These are phyloP conservation scores for Ampelomyces quisqualis DNA, from an alignment of 2,329 filamentous ascomycete species.

Conservation along the genomic window DNA sequence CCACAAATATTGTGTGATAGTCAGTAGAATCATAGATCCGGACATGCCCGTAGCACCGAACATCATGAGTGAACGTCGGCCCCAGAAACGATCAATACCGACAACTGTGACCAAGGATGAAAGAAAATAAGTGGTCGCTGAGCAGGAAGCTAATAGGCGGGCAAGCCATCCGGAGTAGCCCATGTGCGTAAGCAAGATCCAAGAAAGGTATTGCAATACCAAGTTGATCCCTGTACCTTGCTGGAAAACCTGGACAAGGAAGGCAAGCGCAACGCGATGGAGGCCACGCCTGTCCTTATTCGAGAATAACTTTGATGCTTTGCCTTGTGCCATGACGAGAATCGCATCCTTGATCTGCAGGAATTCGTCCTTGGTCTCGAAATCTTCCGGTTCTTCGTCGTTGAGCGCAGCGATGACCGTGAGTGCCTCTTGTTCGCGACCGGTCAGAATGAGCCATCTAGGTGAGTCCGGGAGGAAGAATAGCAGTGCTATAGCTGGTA, in stretches of 20 bases:
- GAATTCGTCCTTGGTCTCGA: conserved; percentile 44
- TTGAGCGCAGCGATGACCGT: conserved; percentile 36
- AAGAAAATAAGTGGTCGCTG: conserved; percentile 42
- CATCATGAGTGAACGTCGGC: conserved; percentile 38
- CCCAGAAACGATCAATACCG: conserved; percentile 42
- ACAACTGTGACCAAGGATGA: conserved; percentile 41
- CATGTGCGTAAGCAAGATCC: conserved; percentile 55
- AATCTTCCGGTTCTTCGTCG: conserved; percentile 26
- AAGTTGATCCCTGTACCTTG: conserved; percentile 43
- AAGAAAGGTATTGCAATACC: conserved; percentile 46
- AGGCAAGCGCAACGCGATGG: conserved; percentile 47
- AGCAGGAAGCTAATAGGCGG: conserved; percentile 41
- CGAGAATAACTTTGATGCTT: conserved; percentile 23
- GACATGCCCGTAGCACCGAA: conserved; percentile 42
- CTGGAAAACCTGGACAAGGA: conserved; percentile 48
- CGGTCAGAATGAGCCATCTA: conserved; percentile 60
- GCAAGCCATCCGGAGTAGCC: conserved; percentile 50
- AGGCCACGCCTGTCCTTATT: conserved; percentile 44
- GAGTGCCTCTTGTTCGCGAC: conserved; percentile 50
- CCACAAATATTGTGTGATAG: conserved; percentile 31
- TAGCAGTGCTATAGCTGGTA: conserved; percentile 55
- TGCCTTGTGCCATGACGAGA: conserved; percentile 33
- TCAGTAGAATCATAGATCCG: conserved; percentile 35
- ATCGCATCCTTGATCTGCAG: conserved; percentile 42
- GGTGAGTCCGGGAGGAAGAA: conserved; percentile 59